These are phyloP conservation scores for Pelomyxa schiedti DNA, from an alignment of 78 protist species.

Conservation along the genomic window DNA sequence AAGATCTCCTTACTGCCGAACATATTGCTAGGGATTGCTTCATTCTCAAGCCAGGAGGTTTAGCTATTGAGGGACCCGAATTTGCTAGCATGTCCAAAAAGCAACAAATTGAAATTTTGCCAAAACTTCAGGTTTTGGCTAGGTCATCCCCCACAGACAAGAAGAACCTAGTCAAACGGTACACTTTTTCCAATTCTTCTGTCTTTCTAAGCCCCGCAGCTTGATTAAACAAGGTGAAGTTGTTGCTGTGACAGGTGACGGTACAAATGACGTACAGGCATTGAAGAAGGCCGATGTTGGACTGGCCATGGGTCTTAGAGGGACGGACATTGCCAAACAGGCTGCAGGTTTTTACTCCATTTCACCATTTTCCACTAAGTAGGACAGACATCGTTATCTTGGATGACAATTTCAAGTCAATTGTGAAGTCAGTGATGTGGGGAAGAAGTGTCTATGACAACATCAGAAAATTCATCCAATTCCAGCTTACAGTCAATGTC, in stretches of 20 bases:
- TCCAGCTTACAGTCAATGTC: slow-evolving; percentile 92
- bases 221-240: slow-evolving; percentile 60
- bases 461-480: slow-evolving; percentile 86
- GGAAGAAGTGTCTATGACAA: slow-evolving; percentile 90
- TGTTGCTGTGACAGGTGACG: slow-evolving; percentile 97
- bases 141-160: slow-evolving; percentile 89
- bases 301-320: slow-evolving; percentile 95
- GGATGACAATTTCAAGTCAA: slow-evolving; percentile 89
- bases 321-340: slow-evolving; percentile 68
- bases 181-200: too few relatives aligned
- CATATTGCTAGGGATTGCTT: slow-evolving; percentile 85
- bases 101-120: slow-evolving; percentile 56
- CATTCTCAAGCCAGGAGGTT: slow-evolving; percentile 60
- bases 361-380: too few relatives aligned
- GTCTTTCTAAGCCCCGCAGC: too few relatives aligned
- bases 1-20: slow-evolving; percentile 77
- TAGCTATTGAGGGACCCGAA: slow-evolving; percentile 67
- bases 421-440: slow-evolving; percentile 87
- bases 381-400: slow-evolving; percentile 83
- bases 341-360: too few relatives aligned
- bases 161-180: slow-evolving; percentile 69
- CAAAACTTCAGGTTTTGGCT: slow-evolving; percentile 80
- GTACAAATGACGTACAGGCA: slow-evolving; percentile 97
- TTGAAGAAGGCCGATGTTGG: slow-evolving; percentile 92
- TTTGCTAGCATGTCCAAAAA: slow-evolving; percentile 63